phyloP scores from a whole-genome alignment of 2,329 filamentous ascomycete species.

The Calonectria multiphialidica region DNA sequence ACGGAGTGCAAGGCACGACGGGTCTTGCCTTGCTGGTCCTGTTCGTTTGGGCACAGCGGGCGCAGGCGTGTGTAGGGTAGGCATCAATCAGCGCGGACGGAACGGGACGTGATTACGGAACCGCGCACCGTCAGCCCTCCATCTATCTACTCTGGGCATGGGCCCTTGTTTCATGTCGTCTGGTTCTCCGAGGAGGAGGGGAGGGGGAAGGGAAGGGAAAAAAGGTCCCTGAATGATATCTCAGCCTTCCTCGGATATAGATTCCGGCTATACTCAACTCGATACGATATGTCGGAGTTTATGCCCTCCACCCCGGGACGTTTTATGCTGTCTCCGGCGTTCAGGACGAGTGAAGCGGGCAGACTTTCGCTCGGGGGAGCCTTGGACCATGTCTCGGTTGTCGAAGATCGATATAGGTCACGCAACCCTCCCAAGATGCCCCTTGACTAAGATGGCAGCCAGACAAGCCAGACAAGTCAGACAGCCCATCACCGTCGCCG shows the following conservation, averaged over 20 bases:
- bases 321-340: neutral
- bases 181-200: neutral
- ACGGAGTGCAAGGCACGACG: neutral
- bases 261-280: neutral
- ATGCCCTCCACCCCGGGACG: neutral
- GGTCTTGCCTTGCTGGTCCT: neutral
- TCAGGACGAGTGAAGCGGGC: neutral
- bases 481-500: constrained; percentile 14
- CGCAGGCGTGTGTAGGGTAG: constrained; percentile 30
- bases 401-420: neutral
- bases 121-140: constrained; percentile 1
- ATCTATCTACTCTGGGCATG: neutral
- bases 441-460: constrained; percentile 16
- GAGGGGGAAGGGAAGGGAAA: neutral
- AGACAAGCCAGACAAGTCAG: constrained; percentile 8
- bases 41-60: neutral
- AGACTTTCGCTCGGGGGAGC: neutral
- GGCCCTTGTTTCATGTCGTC: constrained; percentile 16
- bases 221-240: neutral
- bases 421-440: neutral
- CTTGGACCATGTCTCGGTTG: neutral
- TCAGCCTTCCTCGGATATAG: constrained; percentile 2
- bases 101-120: constrained; percentile 17
- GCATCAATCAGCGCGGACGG: constrained; percentile 17
- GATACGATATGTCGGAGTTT: neutral